These are phyloP conservation scores for Parsonsia alboflavescens DNA, from an alignment of 257 asterid species.

Conservation along the genomic window DNA sequence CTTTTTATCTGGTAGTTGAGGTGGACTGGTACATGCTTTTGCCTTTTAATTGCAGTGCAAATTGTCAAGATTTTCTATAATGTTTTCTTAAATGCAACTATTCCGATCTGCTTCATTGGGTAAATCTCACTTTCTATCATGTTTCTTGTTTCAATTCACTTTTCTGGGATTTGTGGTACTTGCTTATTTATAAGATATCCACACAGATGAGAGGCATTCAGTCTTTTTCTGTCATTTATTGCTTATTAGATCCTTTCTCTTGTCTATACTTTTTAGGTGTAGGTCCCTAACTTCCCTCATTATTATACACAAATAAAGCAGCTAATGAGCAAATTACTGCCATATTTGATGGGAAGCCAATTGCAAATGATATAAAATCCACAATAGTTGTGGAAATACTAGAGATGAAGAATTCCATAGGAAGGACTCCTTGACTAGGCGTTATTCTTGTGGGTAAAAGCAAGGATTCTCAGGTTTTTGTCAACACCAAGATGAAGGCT, in stretches of 20 bases:
- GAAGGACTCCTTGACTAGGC: conserved; percentile 20
- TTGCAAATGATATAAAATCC: conserved; percentile 20
- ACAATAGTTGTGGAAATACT: conserved; percentile 19
- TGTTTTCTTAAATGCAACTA: too few relatives aligned
- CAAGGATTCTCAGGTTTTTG: conserved; percentile 24
- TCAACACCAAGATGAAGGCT: conserved; percentile 22
- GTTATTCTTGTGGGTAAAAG: conserved; percentile 24
- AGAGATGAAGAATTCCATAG: conserved; percentile 20
- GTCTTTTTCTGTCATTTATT: not conserved
- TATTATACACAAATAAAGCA: conserved; percentile 8
- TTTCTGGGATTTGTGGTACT: not conserved
- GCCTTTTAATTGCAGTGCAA: too few relatives aligned
- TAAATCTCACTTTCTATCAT: not conserved
- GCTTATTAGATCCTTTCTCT: not conserved
- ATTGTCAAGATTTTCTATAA: too few relatives aligned
- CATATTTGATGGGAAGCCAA: conserved; percentile 15
- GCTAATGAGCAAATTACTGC: conserved; percentile 9
- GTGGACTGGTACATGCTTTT: not conserved
- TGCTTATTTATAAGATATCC: not conserved
- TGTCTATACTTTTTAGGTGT: not conserved
- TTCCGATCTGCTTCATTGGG: too few relatives aligned
- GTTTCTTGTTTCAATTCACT: not conserved
- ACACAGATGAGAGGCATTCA: not conserved
- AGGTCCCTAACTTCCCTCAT: not conserved
- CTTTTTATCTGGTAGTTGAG: too few relatives aligned